A percentile compares a stretch with the other conserved stretches of the same genome.
phyloP scores from a whole-genome alignment of 495 filamentous ascomycete species.

The Lasiosphaeria ovina region DNA sequence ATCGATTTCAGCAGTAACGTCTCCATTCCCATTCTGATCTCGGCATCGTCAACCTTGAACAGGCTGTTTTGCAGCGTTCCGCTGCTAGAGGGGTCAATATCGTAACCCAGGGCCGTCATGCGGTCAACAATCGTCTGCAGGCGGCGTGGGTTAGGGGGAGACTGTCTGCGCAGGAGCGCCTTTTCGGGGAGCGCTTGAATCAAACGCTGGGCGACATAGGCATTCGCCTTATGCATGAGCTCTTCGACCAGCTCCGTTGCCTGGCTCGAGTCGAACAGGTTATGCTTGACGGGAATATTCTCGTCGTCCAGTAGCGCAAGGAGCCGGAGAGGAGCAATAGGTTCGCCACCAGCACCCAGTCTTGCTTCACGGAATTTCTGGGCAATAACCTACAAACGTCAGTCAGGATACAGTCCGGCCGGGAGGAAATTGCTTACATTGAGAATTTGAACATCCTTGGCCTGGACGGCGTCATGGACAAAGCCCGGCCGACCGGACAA shows the following conservation, averaged over 20 bases:
- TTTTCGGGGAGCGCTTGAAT: conserved; percentile 79
- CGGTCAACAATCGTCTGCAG: conserved; percentile 87
- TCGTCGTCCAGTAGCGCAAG: conserved; percentile 96
- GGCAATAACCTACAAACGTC: conserved; percentile 60
- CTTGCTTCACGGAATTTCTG: conserved; percentile 87
- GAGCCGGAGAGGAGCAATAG: conserved; percentile 81
- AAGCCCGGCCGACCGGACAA: conserved; percentile 60
- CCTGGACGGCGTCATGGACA: conserved; percentile 56
- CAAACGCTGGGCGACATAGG: conserved; percentile 83
- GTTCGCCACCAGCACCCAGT: conserved; percentile 71
- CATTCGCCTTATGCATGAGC: conserved; percentile 85
- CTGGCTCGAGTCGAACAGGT: conserved; percentile 87
- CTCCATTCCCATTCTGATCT: conserved; percentile 96
- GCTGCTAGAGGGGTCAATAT: conserved; percentile 85
- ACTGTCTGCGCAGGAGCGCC: conserved; percentile 85
- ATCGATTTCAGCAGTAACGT: conserved; percentile 90
- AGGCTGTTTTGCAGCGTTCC: conserved; percentile 88
- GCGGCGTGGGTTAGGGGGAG: conserved; percentile 79
- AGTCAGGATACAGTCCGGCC: conserved; percentile 11
- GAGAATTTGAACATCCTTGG: conserved; percentile 72
- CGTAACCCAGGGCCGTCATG: conserved; percentile 86
- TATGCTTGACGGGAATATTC: conserved; percentile 92
- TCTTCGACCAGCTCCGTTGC: conserved; percentile 95
- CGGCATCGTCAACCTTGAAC: conserved; percentile 82
- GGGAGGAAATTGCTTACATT: conserved; percentile 54